Base-by-base conservation (phyloP, 345 rosid genomes). In the Eucalyptus leucophloia region DNA sequence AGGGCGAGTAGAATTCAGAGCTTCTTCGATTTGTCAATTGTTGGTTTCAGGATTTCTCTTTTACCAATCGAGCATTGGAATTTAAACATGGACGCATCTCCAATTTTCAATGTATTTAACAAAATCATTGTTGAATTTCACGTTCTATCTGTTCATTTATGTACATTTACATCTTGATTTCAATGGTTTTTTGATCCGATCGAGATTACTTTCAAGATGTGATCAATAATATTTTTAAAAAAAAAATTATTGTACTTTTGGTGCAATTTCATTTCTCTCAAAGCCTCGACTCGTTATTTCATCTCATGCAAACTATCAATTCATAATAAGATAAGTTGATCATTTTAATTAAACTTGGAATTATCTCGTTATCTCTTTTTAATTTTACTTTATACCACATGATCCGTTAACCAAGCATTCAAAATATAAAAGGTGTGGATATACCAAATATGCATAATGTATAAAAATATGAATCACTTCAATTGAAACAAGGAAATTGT, bases 161-260 rank as follows among this genome's bases (percentile, higher is more conserved):
- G 7, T 18, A 8, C 6, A 19, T 69, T 32, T 69, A 3, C 7
- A 18, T 69, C 13, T 0, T 4, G 1, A 32, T 4, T 9, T n/a
- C 23, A 3, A 16, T 1, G 4, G 2, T 2, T 54, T 19, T 0
- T 21, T 4, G 1, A 54, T 54, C 60, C 7, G 23, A 54, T 54
- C 26, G 5, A 60, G 4, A 30, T 30, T 62, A 30, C 7, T 30
- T 62, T 0, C 1, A 1, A 14, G 17, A 14, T 7, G 6, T 67
- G 12, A 10, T 69, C 6, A 18, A 34, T 2, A 34, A 69, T 34
- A 34, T 34, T 8, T 19, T 67, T 17, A n/a, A 65, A 65, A 7
- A 65, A 28, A 0, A 7, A 18, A 4, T 7, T n/a, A n/a, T 32
- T 8, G 0, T 67, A 12, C 0, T 1, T 62, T 60, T 6, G 8